A percentile compares a stretch with the other conserved stretches of the same genome.
phyloP scores from a whole-genome alignment of 1,139 yeast species.

The Candida buenavistaensis region DNA sequence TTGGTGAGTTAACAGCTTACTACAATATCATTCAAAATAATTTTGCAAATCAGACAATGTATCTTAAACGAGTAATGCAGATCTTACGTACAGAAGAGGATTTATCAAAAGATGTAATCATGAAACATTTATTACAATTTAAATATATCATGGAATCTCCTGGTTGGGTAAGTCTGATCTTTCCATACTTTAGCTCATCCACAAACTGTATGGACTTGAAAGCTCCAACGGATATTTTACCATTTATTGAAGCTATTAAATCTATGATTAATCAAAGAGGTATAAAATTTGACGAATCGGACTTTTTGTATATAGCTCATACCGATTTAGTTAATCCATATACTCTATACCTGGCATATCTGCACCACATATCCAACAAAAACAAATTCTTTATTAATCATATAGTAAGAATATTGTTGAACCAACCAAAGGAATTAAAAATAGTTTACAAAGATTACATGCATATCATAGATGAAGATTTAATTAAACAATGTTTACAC shows the following conservation, averaged over 20 bases:
- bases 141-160: conserved; percentile 6
- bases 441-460: conserved; percentile 4
- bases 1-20: conserved; percentile 4
- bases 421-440: conserved; percentile 4
- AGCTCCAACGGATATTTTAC: conserved; percentile 2
- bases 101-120: background rate
- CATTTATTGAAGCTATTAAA: conserved; percentile 4
- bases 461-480: background rate
- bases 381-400: conserved; percentile 6
- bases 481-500: conserved; percentile 2
- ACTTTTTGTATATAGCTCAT: conserved; percentile 7
- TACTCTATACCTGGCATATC: conserved; percentile 7
- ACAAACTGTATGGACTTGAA: conserved; percentile 2
- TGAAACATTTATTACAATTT: conserved; percentile 3
- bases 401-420: conserved; percentile 1
- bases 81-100: background rate
- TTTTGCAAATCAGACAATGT: conserved; percentile 4
- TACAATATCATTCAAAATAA: background rate
- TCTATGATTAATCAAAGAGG: conserved; percentile 1
- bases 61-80: conserved; percentile 8
- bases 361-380: background rate
- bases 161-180: conserved; percentile 12
- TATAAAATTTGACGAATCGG: conserved; percentile 6
- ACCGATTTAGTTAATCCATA: conserved; percentile 4
- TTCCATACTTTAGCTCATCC: conserved; percentile 8